phyloP scores from a whole-genome alignment of 257 asterid genomes.

The Datura wrightii region DNA sequence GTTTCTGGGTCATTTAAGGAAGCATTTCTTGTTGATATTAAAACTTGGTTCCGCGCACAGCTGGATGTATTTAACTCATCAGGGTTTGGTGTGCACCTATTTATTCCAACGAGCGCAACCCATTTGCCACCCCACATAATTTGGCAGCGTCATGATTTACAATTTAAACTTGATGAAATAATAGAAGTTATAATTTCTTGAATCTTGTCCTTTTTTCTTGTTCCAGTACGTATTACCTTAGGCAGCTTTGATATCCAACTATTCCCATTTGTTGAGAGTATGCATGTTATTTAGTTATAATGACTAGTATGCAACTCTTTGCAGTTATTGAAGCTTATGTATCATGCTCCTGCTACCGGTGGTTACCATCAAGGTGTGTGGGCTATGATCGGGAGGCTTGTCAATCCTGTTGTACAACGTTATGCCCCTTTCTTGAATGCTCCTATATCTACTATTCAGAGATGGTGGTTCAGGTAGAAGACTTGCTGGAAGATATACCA shows the following conservation, averaged over 20 bases:
- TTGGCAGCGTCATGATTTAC: not conserved
- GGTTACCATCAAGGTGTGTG: conserved; percentile 88
- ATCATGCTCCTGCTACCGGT: conserved; percentile 86
- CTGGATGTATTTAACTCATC: not conserved
- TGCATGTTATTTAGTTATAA: not conserved
- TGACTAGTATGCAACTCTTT: conserved; percentile 15
- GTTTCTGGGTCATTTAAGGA: not conserved
- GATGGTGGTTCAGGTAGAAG: conserved; percentile 93
- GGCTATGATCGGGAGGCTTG: conserved; percentile 73
- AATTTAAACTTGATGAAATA: not conserved
- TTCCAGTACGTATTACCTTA: not conserved
- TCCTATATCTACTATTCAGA: conserved; percentile 72
- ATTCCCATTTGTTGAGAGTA: not conserved
- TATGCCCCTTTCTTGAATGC: conserved; percentile 79
- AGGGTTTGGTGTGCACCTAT: not conserved
- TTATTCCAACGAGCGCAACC: not conserved
- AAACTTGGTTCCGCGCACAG: not conserved
- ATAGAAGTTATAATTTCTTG: not conserved
- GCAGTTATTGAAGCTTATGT: conserved; percentile 95
- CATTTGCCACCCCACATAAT: not conserved
- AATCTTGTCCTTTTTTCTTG: conserved; percentile 15
- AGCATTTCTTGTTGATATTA: not conserved
- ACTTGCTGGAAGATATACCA: not conserved
- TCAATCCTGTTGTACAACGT: conserved; percentile 64
- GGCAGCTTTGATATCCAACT: not conserved